Percentiles rank a stretch among this genome's conserved stretches.
phyloP scores from a whole-genome alignment of 1,284 basidiomycete genomes.

The Flammula alnicola region DNA sequence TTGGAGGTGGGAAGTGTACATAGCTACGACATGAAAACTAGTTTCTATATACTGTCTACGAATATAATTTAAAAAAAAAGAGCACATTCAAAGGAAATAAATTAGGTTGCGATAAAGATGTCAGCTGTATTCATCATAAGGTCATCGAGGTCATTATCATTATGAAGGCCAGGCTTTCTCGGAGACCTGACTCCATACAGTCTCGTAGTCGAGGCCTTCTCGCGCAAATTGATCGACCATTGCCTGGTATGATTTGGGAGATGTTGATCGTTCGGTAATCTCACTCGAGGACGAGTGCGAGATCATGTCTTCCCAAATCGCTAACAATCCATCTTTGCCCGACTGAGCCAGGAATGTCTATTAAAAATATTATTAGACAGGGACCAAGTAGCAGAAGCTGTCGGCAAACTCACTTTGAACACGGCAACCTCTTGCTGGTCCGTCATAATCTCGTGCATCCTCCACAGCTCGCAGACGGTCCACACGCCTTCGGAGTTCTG shows the following conservation, averaged over 20 bases:
- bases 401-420: conserved; percentile 27
- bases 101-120: too few relatives aligned
- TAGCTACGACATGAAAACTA: too few relatives aligned
- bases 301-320: conserved; percentile 28
- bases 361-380: neutral
- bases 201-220: conserved; percentile 32
- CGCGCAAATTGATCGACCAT: conserved; percentile 30
- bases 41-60: too few relatives aligned
- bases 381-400: neutral
- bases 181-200: conserved; percentile 27
- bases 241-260: conserved; percentile 25
- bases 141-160: too few relatives aligned
- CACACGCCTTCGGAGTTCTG: conserved; percentile 26
- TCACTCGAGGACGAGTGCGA: conserved; percentile 7
- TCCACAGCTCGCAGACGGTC: conserved; percentile 34
- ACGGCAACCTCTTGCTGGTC: conserved; percentile 31
- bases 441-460: conserved; percentile 32
- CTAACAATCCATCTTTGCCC: conserved; percentile 26
- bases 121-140: too few relatives aligned
- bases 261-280: conserved; percentile 11
- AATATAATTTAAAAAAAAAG: too few relatives aligned
- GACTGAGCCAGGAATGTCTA: conserved; percentile 29
- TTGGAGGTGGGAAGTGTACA: too few relatives aligned
- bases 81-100: too few relatives aligned
- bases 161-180: conserved; percentile 12